A percentile compares a stretch with the other conserved stretches of the same genome.
Evolutionary conservation across 306 rosid species (phyloP).

Genomic region (Nissolia schottii): DNA sequence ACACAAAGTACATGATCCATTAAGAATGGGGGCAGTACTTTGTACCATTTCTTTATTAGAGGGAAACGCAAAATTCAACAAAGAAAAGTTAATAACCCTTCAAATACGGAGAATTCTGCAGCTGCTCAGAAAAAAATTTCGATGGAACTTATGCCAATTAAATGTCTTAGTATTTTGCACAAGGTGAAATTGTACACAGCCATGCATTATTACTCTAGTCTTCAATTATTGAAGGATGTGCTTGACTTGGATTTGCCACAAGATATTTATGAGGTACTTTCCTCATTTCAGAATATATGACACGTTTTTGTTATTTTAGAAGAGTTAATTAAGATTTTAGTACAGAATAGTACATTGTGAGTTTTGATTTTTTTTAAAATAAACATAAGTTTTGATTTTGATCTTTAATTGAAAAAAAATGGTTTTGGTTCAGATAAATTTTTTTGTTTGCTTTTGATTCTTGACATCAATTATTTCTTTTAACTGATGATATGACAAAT

Average conservation of each 20-base stretch:
- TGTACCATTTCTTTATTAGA: background rate
- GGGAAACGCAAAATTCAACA: background rate
- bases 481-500: too few species aligned
- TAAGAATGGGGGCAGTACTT: background rate
- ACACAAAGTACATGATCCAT: background rate
- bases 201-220: background rate
- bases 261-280: background rate
- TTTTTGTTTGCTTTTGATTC: too few species aligned
- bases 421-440: too few species aligned
- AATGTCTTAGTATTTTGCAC: background rate
- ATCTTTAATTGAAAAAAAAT: too few species aligned
- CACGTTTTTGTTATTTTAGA: too few species aligned
- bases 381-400: too few species aligned
- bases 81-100: background rate
- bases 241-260: background rate
- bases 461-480: too few species aligned
- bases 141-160: background rate
- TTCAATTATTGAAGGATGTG: background rate
- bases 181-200: background rate
- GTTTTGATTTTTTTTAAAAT: too few species aligned
- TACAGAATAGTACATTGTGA: too few species aligned
- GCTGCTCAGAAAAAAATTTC: background rate
- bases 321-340: too few species aligned
- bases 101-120: background rate
- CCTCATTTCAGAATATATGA: too few species aligned